Percentiles rank a stretch among this genome's conserved stretches.
These are phyloP conservation scores for Kwoniella sp. DNA, from an alignment of 768 basidiomycete genomes.

Conservation along the genomic window DNA sequence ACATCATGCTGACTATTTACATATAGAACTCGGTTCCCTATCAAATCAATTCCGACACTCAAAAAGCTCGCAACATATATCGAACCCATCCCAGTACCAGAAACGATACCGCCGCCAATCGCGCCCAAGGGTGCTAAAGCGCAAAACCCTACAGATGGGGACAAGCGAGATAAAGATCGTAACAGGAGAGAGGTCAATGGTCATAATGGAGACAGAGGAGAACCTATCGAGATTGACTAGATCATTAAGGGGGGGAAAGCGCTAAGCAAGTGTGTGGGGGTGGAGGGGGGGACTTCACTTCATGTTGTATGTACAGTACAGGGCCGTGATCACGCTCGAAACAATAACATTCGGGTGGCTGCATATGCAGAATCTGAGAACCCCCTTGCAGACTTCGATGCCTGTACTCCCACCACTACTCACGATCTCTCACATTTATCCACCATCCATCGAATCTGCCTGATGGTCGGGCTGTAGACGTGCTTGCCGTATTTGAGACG, in stretches of 20 bases:
- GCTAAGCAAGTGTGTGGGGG: too few relatives aligned
- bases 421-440: too few relatives aligned
- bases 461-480: too few relatives aligned
- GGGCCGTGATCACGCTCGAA: too few relatives aligned
- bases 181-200: not conserved
- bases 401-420: too few relatives aligned
- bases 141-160: not conserved
- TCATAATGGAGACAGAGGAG: constrained; percentile 5
- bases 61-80: constrained; percentile 39
- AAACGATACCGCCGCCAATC: constrained; percentile 35
- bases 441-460: too few relatives aligned
- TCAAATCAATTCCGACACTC: constrained; percentile 70
- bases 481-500: too few relatives aligned
- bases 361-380: too few relatives aligned
- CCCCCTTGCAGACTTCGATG: too few relatives aligned
- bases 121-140: constrained; percentile 1
- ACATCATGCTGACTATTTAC: constrained; percentile 5
- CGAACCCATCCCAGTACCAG: constrained; percentile 39
- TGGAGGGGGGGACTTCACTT: too few relatives aligned
- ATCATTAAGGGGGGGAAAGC: not conserved
- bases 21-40: constrained; percentile 86
- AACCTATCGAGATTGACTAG: constrained; percentile 25
- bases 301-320: too few relatives aligned
- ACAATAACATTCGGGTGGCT: too few relatives aligned
- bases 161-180: constrained; percentile 6